Evolutionary conservation across 2,329 filamentous ascomycete species (phyloP).

Genomic region (Diplodia mutila): DNA sequence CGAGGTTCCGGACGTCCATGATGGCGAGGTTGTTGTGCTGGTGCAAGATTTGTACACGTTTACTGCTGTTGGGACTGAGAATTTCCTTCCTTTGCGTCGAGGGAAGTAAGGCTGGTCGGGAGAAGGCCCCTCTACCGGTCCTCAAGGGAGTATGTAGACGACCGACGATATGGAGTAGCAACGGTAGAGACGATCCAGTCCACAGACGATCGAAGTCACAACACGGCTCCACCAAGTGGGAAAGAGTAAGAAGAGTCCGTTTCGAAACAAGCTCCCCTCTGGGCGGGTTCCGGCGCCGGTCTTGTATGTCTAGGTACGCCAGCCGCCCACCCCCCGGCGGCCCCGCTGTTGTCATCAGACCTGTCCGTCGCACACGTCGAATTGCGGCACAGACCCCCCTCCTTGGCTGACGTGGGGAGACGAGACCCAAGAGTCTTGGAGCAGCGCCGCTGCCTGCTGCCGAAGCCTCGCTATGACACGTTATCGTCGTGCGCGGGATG

Average conservation of each 20-base stretch:
- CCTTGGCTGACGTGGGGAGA: slow-evolving; percentile 7
- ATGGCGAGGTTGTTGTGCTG: background rate
- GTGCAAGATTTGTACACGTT: background rate
- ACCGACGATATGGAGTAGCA: background rate
- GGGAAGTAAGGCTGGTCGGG: background rate
- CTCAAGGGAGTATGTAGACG: background rate
- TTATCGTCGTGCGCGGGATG: background rate
- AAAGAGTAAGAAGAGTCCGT: background rate
- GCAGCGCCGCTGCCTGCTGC: background rate
- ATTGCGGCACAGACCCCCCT: background rate
- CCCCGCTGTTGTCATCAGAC: slow-evolving; percentile 1
- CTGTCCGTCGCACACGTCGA: too few relatives aligned
- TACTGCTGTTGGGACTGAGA: background rate
- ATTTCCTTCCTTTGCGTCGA: background rate
- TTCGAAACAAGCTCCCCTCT: slow-evolving; percentile 17
- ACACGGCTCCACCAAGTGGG: background rate
- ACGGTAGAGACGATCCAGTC: background rate
- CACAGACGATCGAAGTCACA: background rate
- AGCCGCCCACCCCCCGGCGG: background rate
- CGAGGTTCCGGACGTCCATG: slow-evolving; percentile 19
- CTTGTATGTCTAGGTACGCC: background rate
- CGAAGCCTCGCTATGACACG: background rate
- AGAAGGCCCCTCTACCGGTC: background rate
- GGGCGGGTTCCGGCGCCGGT: slow-evolving; percentile 1
- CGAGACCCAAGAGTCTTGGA: background rate